Evolutionary conservation across 495 filamentous ascomycete genomes (phyloP), one percentile per base, ranked within the genome.

Genomic region (Neurospora sp.): DNA sequence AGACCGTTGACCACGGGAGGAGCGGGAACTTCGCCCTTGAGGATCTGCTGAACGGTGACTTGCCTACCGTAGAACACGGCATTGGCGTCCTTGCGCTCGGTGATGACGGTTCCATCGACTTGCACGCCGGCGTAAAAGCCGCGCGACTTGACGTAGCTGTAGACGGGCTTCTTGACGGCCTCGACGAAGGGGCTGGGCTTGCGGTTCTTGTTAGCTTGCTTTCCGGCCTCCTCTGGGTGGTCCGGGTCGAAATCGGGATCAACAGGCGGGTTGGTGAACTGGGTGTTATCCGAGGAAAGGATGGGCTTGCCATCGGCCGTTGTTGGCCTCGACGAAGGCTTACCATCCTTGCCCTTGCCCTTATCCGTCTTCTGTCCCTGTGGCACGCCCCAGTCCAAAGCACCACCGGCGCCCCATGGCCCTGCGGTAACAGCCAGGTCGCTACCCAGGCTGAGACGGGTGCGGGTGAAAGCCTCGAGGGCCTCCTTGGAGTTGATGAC

Each of bases 11-110:
- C 77, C 2, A 40, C 77, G 1, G 53, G 74, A 1, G 78, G 78
- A 4, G 75, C 37, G 2, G 78, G 74, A 0, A 88, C 88, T 73
- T 93, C 90, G 38, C 92, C 92, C 4, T 85, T 83, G 8, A 96
- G 78, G 70, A 96, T 94, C 61, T 92, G 87, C 9, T 76, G 80
- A 9, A 91, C 90, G 0, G 86, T 82, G 40, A 94, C 84, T 8
- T 84, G 83, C 72, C 89, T 84, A 37, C 89, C 88, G 76, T 93
- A 96, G 76, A 94, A 94, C 3, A 85, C 83, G 69, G 91, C 90
- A 78, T 96, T 96, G 80, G 93, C 92, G 71, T 92, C 91, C n/a
- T 88, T 90, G 14, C 93, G 86, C 81, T 93, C 91, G 69, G 93
- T 89, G 72, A 96, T 84, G 40, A 94, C 86, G 0, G 92, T 94